Evolutionary conservation across 805 yeast species (phyloP), one percentile per base, ranked within the genome.

Genomic region (Blastobotrys attinorum): DNA sequence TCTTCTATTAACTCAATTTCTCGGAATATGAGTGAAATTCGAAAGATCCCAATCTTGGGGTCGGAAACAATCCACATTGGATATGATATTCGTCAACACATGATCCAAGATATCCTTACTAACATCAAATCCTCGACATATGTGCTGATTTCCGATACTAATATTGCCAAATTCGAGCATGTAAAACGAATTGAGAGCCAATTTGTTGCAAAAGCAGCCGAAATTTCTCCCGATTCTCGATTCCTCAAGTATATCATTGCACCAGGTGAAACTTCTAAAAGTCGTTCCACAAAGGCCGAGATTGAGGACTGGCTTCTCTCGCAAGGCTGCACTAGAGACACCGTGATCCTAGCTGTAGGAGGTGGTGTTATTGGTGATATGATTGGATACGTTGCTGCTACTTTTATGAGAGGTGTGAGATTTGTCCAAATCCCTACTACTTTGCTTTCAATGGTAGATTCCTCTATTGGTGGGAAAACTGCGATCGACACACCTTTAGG

Each of bases 321-420:
- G 3, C 66, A 86, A 58, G 95, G 95, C 21, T 92, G 98, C 64
- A 92, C 97, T 13, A 77, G 98, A 65, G 98, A 92, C 62, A 88
- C 97, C 2, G 86, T 92, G 21, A 79, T 92, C 45, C 66, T 92
- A 39, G 98, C 98, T 6, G 77, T 92, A 47, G 98, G 98, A 49
- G 98, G 98, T 53, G 98, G 98, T 55, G 94, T 92, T 42, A 90
- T 92, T 63, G 98, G 98, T 47, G 98, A 92, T 61, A 90, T 92
- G 98, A 85, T 90, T 52, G 98, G 98, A 3, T 92, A 79, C 61
- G 97, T 92, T 34, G 98, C 98, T n/a, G 90, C 98, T 25, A 92
- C 98, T 2, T 92, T 92, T 63, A 92, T 92, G 98, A 77, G 98
- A 61, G 98, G 98, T 45, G 95, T 92, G 6, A 75, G 96, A 50